Evolutionary conservation across 106 monocot genomes (phyloP), one percentile per base, ranked within the genome.

Genomic region (Dioscorea zingiberensis): DNA sequence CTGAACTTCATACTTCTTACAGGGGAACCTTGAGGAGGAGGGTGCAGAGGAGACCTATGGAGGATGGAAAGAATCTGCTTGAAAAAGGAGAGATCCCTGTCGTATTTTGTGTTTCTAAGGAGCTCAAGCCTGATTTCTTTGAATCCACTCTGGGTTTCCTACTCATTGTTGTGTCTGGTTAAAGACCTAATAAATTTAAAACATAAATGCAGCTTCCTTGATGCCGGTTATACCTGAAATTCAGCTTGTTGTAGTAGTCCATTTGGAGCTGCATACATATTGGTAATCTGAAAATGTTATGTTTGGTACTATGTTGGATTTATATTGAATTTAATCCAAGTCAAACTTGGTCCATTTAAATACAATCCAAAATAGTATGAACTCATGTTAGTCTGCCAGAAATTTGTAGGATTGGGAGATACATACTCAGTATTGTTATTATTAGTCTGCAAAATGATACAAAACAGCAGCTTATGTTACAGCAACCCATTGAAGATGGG

Each of bases 31-130:
- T 15, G n/a, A 62, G 19, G 54, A 45, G 14, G 63, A 29, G 2
- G 55, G 21, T 21, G 25, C 26, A 2, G 64, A 64, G 27, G 64
- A 64, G 45, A 63, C 17, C 60, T 64, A 22, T 48, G 69, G 69
- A 24, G 76, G 76, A 18, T 76, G 76, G 76, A 76, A 17, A 12
- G 57, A 58, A 19, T 76, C 76, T 63, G 44, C 21, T 45, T 63
- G 30, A 45, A 21, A 63, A 13, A 16, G n/a, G 21, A 56, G 56
- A 56, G 21, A 56, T 21, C 12, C n/a, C 12, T 24, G 11, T 22
- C 21, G 0, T 21, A 56, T 12, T 2, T 21, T n/a, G 23, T 22
- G 19, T 12, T 21, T 24, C 56, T 56, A 56, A 22, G 23, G 11
- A 22, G 19, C 11, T 4, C 23, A 21, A 56, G 7, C 22, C 7